A percentile compares a stretch with the other conserved stretches of the same genome.
Conservation (phyloP, 129 eudicot genomes). For the sunflower (Helianthus annuus) region DNA sequence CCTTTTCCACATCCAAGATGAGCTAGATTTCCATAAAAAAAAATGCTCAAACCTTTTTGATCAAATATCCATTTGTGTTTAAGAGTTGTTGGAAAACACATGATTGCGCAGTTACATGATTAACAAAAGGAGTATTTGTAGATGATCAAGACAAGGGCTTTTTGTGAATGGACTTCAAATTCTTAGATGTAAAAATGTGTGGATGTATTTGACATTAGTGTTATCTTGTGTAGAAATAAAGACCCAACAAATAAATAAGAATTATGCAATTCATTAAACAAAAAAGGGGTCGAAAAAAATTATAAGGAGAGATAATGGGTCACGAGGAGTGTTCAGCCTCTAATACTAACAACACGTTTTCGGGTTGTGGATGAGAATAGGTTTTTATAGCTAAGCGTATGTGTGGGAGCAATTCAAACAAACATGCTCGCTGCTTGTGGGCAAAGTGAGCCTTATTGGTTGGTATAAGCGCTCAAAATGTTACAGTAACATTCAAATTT, state of each 20-base stretch:
- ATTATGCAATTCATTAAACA: constrained; percentile 3
- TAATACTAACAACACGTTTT: too few relatives aligned
- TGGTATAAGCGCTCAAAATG: too few relatives aligned
- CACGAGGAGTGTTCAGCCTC: too few relatives aligned
- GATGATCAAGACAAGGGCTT: constrained; percentile 17
- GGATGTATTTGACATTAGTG: constrained; percentile 19
- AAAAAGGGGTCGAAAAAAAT: not conserved
- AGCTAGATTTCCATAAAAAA: constrained; percentile 39
- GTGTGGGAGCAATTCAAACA: too few relatives aligned
- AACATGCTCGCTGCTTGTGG: too few relatives aligned
- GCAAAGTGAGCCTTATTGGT: too few relatives aligned
- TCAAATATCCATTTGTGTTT: constrained; percentile 10
- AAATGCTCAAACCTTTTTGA: constrained; percentile 13
- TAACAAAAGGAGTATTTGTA: constrained; percentile 11
- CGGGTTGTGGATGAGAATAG: too few relatives aligned
- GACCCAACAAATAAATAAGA: constrained; percentile 3
- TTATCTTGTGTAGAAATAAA: constrained; percentile 24
- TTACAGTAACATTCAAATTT: too few relatives aligned
- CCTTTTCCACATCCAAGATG: constrained; percentile 36
- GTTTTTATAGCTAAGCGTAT: too few relatives aligned
- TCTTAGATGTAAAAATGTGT: constrained; percentile 21
- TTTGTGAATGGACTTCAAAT: constrained; percentile 15
- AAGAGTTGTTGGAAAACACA: constrained; percentile 8
- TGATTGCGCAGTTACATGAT: constrained; percentile 11
- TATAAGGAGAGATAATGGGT: not conserved